Percentiles rank a stretch among this genome's conserved stretches.
These are phyloP conservation scores for Hyphopichia buzzinii DNA, from an alignment of 1,139 yeast genomes.

Conservation along the genomic window DNA sequence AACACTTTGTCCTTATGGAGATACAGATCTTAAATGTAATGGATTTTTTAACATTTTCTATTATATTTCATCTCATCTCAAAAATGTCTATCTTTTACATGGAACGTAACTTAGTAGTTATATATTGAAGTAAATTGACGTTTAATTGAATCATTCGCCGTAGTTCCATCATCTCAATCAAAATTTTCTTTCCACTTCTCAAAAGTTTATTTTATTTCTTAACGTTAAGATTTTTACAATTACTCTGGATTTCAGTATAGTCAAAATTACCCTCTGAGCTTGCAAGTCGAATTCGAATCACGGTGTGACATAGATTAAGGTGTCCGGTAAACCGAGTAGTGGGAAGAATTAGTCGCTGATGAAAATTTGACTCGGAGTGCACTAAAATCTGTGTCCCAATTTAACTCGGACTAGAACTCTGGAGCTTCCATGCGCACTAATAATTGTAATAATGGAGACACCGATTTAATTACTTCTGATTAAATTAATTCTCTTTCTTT, in stretches of 20 bases:
- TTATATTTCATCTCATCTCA: not conserved
- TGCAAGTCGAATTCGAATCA: too few relatives aligned
- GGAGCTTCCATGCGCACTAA: not conserved
- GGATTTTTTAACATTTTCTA: not conserved
- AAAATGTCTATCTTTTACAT: conserved; percentile 2
- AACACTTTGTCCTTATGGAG: conserved; percentile 99
- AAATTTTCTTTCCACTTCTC: too few relatives aligned
- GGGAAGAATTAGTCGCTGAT: not conserved
- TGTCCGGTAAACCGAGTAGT: too few relatives aligned
- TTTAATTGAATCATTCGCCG: not conserved
- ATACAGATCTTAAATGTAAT: conserved; percentile 81
- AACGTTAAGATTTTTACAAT: too few relatives aligned
- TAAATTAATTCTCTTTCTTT: not conserved
- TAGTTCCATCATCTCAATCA: too few relatives aligned
- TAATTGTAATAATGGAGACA: not conserved
- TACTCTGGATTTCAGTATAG: too few relatives aligned
- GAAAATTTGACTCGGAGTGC: not conserved
- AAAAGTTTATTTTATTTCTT: too few relatives aligned
- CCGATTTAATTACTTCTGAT: not conserved
- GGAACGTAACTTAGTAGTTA: not conserved
- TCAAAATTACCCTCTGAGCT: too few relatives aligned
- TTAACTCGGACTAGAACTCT: not conserved
- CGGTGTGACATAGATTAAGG: too few relatives aligned
- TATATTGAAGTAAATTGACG: conserved; percentile 1
- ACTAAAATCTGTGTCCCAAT: not conserved